Percentiles rank a stretch among this genome's conserved stretches.
Conservation (phyloP, 2,329 filamentous ascomycete species). For the Pochonia chlamydosporia region DNA sequence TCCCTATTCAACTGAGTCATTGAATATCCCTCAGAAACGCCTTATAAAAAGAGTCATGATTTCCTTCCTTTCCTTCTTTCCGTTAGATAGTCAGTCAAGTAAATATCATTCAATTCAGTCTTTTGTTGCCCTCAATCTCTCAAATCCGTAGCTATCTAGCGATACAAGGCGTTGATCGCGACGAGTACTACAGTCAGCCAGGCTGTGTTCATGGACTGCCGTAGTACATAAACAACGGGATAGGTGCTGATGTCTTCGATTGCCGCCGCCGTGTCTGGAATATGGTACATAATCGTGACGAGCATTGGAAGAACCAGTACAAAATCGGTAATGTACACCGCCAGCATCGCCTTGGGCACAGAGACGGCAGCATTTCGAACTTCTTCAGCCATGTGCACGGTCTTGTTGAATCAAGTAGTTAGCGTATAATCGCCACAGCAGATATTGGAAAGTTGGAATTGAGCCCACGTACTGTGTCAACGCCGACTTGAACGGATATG, state of each 20-base stretch:
- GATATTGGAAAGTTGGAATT: no score
- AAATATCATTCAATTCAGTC: no score
- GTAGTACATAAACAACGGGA: background rate
- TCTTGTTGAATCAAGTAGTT: background rate
- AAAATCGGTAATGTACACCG: conserved; percentile 4
- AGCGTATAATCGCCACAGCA: no score
- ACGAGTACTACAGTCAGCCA: background rate
- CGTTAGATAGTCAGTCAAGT: no score
- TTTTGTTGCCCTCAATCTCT: no score
- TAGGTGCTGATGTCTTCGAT: background rate
- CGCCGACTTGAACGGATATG: conserved; percentile 9
- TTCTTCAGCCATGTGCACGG: conserved; percentile 12
- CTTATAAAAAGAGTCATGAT: no score
- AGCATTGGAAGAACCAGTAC: background rate
- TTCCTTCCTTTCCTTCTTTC: no score
- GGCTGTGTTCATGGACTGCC: background rate
- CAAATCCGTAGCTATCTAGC: no score
- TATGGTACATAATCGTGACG: background rate
- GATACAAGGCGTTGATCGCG: no score
- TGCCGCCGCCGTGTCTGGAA: background rate
- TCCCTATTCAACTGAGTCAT: no score
- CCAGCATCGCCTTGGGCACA: conserved; percentile 10
- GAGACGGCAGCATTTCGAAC: conserved; percentile 11
- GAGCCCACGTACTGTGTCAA: conserved; percentile 8
- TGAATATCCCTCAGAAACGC: no score